These are phyloP conservation scores for Fusarium buxicola DNA, from an alignment of 2,329 filamentous ascomycete genomes.

Conservation along the genomic window DNA sequence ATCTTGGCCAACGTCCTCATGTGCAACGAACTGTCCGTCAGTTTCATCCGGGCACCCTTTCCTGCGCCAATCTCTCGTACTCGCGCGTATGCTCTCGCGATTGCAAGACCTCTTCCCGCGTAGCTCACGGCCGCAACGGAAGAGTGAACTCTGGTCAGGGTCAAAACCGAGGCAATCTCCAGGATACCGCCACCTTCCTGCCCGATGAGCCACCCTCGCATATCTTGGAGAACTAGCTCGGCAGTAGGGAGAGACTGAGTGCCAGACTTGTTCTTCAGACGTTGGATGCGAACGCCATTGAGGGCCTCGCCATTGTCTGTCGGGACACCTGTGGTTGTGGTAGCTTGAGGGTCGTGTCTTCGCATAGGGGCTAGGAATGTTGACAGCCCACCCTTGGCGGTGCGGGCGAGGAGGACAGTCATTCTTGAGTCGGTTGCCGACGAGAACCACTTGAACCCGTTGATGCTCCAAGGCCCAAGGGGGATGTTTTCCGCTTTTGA, in stretches of 20 bases:
- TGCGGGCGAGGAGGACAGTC: constrained; percentile 73
- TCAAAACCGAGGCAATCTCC: constrained; percentile 76
- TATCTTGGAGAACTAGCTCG: constrained; percentile 73
- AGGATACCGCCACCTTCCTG: constrained; percentile 73
- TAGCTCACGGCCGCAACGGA: constrained; percentile 64
- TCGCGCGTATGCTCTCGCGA: constrained; percentile 68
- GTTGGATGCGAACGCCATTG: constrained; percentile 76
- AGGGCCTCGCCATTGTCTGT: constrained; percentile 56
- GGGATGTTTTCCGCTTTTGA: constrained; percentile 44
- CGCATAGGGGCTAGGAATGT: constrained; percentile 73
- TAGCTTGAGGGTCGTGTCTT: constrained; percentile 52
- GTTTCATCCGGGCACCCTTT: constrained; percentile 56
- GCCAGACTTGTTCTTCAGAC: constrained; percentile 79
- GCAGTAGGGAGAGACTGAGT: constrained; percentile 78
- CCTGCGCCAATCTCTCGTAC: constrained; percentile 65
- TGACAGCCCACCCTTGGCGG: constrained; percentile 47
- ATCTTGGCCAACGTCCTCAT: constrained; percentile 68
- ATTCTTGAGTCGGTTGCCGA: constrained; percentile 56
- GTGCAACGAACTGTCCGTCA: constrained; percentile 67
- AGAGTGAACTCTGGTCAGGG: constrained; percentile 72
- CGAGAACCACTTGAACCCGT: constrained; percentile 73
- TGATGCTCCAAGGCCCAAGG: constrained; percentile 69
- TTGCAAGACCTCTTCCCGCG: constrained; percentile 66
- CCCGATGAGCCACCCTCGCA: constrained; percentile 75
- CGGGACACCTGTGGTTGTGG: constrained; percentile 44